Conservation (phyloP, 2,329 filamentous ascomycete genomes). For the Colletotrichum tofieldiae region DNA sequence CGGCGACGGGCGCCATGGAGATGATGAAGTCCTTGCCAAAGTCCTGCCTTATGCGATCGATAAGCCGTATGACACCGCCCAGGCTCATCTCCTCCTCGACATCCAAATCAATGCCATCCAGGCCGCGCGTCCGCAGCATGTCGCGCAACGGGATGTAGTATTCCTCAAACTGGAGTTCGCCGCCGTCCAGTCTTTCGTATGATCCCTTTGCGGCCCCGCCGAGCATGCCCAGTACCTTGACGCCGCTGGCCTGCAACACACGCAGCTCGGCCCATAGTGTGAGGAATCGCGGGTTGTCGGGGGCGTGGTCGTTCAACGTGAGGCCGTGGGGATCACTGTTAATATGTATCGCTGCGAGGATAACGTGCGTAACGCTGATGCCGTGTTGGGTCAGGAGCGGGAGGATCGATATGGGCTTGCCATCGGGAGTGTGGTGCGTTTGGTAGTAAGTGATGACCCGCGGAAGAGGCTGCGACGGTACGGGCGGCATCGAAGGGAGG, state of each 20-base stretch:
- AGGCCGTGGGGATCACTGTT: constrained; percentile 77
- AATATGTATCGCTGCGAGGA: constrained; percentile 89
- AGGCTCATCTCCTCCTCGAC: constrained; percentile 85
- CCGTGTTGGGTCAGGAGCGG: constrained; percentile 64
- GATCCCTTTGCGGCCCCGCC: constrained; percentile 87
- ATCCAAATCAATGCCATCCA: constrained; percentile 84
- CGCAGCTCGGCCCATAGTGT: constrained; percentile 85
- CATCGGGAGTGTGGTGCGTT: constrained; percentile 64
- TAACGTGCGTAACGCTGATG: constrained; percentile 81
- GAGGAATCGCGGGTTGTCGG: constrained; percentile 76
- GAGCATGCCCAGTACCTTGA: constrained; percentile 89
- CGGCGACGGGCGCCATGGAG: constrained; percentile 86
- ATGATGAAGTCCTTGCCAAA: constrained; percentile 82
- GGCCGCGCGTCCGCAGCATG: constrained; percentile 71
- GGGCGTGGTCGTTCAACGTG: constrained; percentile 85
- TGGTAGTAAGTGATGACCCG: constrained; percentile 70
- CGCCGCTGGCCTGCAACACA: constrained; percentile 78
- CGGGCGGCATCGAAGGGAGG: constrained; percentile 33
- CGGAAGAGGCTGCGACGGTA: constrained; percentile 53
- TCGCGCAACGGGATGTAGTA: constrained; percentile 81
- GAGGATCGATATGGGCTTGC: constrained; percentile 66
- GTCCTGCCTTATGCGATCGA: constrained; percentile 77
- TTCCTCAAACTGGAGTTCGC: constrained; percentile 74
- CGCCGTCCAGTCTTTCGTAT: constrained; percentile 72
- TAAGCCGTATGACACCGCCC: constrained; percentile 75